Conservation (phyloP, 352 stramenopile species). For the Globisporangium viniferum region DNA sequence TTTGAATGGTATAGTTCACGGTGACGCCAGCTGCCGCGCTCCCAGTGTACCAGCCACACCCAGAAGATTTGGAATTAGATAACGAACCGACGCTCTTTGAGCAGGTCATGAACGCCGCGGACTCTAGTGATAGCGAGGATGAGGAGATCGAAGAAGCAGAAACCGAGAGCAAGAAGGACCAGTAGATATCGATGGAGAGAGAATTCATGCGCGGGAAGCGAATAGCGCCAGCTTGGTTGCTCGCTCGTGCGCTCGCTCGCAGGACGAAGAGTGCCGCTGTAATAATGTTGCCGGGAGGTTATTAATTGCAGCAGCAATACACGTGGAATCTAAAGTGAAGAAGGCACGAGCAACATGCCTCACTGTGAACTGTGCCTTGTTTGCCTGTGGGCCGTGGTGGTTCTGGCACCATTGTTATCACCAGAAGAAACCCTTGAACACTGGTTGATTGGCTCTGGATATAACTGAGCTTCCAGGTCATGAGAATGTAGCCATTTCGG, state of each 20-base stretch:
- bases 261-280: neutral
- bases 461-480: neutral
- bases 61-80: constrained; percentile 98
- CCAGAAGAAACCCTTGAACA: neutral
- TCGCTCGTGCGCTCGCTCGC: too few relatives aligned
- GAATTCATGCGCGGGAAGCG: neutral
- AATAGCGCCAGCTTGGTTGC: constrained; percentile 1
- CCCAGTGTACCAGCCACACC: constrained; percentile 95
- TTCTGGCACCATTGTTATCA: neutral
- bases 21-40: constrained; percentile 91
- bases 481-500: neutral
- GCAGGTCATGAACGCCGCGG: constrained; percentile 90
- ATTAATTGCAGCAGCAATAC: constrained; percentile 5
- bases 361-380: neutral
- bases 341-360: neutral
- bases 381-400: neutral
- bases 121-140: constrained; percentile 87
- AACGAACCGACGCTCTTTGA: constrained; percentile 99
- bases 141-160: constrained; percentile 28
- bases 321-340: constrained; percentile 7
- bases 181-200: constrained; percentile 34
- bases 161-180: constrained; percentile 54
- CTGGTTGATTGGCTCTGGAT: neutral
- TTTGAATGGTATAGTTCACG: constrained; percentile 70
- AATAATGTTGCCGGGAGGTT: neutral